Evolutionary conservation across 2,329 filamentous ascomycete species (phyloP), one percentile per base, ranked within the genome.

Genomic region (Diatrype stigma): DNA sequence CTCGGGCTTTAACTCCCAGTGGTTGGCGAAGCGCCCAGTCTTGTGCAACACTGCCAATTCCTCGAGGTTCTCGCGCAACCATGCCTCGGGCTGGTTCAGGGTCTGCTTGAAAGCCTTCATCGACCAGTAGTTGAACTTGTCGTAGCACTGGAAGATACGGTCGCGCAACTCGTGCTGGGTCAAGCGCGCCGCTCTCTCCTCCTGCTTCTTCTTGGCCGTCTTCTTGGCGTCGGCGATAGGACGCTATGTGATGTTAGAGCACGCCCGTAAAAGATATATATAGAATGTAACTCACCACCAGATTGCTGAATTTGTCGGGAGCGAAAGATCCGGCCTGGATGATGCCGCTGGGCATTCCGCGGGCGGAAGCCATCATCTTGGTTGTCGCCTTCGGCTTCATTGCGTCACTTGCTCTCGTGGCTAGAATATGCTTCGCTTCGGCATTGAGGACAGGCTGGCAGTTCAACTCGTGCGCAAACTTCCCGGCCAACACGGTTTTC

Each of bases 51-150:
- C 82, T 0, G 90, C 93, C 53, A 97, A 82, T 64, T 90, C 85
- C 56, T 92, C 87, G 59, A 99, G 73, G 1, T 86, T 87, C 66
- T 94, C 84, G 49, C 93, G 90, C 55, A 99, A 81, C 68, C 92
- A 97, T n/a, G 87, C 85, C 67, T 97, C 94, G 1, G 94, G 94
- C 71, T 99, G 94, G 53, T 86, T 82, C 37, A 95, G 81, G 54
- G 80, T 76, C 47, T 84, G 78, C 56, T 90, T 90, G 60, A 99
- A 81, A 5, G 87, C 83, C 65, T 90, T 92, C 78, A 97, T 89
- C n/a, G 88, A 85, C 92, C 93, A 99, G 71, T 94, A 97, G 61
- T 86, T 85, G 77, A 88, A 96, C 63, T 87, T 77, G 51, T 86
- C 82, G 82, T 96, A 99, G 66, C 86, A 87, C 46, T 80, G 74